These are phyloP conservation scores for Rhododendron griersonianum DNA, from an alignment of 148 eudicot genomes.

Conservation along the genomic window DNA sequence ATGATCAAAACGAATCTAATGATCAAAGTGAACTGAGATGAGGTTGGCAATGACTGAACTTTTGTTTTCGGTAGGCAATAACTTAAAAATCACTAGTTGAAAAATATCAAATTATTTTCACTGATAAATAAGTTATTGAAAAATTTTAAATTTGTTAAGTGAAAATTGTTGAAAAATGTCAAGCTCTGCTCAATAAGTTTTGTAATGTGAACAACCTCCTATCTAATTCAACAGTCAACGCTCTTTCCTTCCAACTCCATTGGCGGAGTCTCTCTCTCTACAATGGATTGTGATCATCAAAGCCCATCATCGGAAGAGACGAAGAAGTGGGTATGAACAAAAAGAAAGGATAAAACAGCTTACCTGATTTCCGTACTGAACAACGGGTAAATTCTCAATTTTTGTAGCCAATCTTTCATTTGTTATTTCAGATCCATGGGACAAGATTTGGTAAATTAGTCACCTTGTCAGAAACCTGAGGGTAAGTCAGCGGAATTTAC, in stretches of 20 bases:
- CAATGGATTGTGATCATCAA: not conserved
- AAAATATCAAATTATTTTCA: too few species aligned
- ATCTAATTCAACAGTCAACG: not conserved
- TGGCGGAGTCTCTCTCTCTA: too few species aligned
- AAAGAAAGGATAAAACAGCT: not conserved
- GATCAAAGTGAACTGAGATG: too few species aligned
- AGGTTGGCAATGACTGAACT: too few species aligned
- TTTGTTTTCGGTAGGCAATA: too few species aligned
- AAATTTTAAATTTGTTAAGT: accelerated
- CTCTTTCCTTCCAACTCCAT: not conserved
- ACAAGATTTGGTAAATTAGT: not conserved
- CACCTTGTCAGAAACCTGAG: not conserved
- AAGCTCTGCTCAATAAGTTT: too few species aligned
- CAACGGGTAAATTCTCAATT: not conserved
- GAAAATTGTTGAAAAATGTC: too few species aligned
- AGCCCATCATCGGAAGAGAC: not conserved
- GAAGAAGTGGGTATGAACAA: not conserved
- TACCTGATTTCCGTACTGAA: not conserved
- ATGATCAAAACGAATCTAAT: too few species aligned
- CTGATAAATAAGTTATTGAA: too few species aligned
- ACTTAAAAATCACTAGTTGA: too few species aligned
- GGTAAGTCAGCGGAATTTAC: not conserved
- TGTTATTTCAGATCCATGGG: not conserved
- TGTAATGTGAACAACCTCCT: too few species aligned
- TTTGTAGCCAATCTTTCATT: not conserved